Evolutionary conservation across 306 rosid genomes (phyloP), one percentile per base, ranked within the genome.

Genomic region (Abrus precatorius): DNA sequence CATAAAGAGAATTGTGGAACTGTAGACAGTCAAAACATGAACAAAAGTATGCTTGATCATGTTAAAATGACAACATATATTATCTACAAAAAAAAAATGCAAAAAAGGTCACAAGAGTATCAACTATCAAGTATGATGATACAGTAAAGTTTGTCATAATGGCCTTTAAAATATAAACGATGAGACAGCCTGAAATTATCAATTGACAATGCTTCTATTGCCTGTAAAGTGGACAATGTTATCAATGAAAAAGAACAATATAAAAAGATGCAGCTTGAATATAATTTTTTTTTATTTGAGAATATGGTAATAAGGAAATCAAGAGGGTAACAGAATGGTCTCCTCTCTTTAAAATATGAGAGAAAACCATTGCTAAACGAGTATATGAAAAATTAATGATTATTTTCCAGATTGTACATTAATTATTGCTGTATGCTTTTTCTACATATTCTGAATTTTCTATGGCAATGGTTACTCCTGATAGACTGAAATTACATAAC

Each of bases 1-100:
- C 98, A 69, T 91, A 87, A 65, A 91, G 75, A 83, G 74, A 88
- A 74, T 84, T 85, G 43, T 87, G 95, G 80, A 85, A 86, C 93
- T 89, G 86, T 67, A 76, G 47, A 76, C 68, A 84, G 59, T 78
- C 67, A 68, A 71, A 54, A 34, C 43, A 69, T 34, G 10, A 32
- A 53, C 9, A 32, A 55, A 54, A 2, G 57, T 34, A 50, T 1
- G 7, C 9, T 78, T 54, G 53, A 43, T 83, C 54, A 65, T 6
- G 69, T 44, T 43, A 63, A 44, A 38, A 10, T 83, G 66, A 83
- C 13, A 40, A 20, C 32, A 12, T 34, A 77, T 9, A 71, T 54
- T 45, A 45, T 71, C 33, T 45, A 45, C 27, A 9, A 49, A 43
- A 52, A 38, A 38, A 30, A 70, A 82, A 61, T 41, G 41, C 66